A percentile compares a stretch with the other conserved stretches of the same genome.
phyloP scores from a whole-genome alignment of 164 flowering plant genomes.

The Tetracentron sinense region DNA sequence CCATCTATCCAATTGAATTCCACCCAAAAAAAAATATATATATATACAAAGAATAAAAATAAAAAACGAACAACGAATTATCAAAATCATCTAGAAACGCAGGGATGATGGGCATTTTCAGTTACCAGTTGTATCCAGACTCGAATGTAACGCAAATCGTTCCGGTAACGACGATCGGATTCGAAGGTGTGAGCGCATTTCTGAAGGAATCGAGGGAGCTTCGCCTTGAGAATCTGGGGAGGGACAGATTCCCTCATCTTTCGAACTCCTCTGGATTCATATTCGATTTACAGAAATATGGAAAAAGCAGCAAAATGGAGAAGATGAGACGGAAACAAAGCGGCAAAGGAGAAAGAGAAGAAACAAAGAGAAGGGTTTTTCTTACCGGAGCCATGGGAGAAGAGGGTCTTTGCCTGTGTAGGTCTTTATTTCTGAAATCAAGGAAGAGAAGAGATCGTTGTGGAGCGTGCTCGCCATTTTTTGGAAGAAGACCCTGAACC shows the following conservation, averaged over 20 bases:
- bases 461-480: slow-evolving; percentile 25
- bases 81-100: not conserved
- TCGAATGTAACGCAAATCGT: slow-evolving; percentile 79
- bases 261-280: slow-evolving; percentile 62
- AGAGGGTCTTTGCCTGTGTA: slow-evolving; percentile 83
- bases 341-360: slow-evolving; percentile 12
- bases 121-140: slow-evolving; percentile 91
- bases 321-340: not conserved
- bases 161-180: slow-evolving; percentile 57
- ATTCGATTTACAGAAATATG: not conserved
- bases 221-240: slow-evolving; percentile 52
- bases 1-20: slow-evolving; percentile 51
- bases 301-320: not conserved
- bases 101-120: not conserved
- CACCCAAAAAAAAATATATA: not conserved
- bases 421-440: slow-evolving; percentile 66
- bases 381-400: slow-evolving; percentile 87
- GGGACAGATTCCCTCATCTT: slow-evolving; percentile 67
- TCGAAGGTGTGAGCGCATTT: slow-evolving; percentile 70
- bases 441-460: slow-evolving; percentile 51
- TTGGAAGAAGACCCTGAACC: not conserved
- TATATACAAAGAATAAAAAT: slow-evolving; percentile 2
- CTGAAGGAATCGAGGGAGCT: slow-evolving; percentile 93
- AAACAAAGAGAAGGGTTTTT: not conserved
- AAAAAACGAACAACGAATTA: not conserved